Percentiles rank a stretch among this genome's conserved stretches.
phyloP scores from a whole-genome alignment of 352 stramenopile genomes.

The Phytopythium kandeliae region DNA sequence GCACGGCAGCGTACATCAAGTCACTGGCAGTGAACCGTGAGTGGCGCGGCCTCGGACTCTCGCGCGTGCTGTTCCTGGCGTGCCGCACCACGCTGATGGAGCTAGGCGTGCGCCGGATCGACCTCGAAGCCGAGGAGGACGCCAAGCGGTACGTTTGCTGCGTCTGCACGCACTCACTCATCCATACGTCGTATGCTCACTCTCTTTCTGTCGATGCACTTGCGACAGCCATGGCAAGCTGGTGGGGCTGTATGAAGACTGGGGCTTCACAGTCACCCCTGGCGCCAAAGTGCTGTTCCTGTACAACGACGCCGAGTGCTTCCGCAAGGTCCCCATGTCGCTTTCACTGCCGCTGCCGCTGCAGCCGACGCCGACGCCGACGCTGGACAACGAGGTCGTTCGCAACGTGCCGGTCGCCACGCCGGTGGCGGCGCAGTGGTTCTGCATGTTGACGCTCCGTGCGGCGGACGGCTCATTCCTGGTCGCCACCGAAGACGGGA shows the following conservation, averaged over 20 bases:
- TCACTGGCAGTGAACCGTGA: constrained; percentile 63
- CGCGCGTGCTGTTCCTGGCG: constrained; percentile 72
- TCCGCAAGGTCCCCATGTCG: constrained; percentile 81
- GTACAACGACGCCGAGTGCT: constrained; percentile 81
- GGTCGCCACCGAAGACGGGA: constrained; percentile 58
- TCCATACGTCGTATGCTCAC: too few species aligned
- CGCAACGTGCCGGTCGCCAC: constrained; percentile 42
- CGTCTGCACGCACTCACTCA: too few species aligned
- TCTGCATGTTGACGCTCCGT: constrained; percentile 72
- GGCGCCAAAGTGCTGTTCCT: constrained; percentile 73
- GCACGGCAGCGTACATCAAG: constrained; percentile 60
- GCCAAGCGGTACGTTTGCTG: constrained; percentile 34
- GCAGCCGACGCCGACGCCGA: background rate
- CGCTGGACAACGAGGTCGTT: background rate
- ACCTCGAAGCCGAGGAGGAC: constrained; percentile 67
- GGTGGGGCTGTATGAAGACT: constrained; percentile 64
- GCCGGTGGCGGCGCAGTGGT: constrained; percentile 45
- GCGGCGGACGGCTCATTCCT: constrained; percentile 62
- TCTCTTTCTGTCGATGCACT: too few species aligned
- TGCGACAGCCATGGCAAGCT: constrained; percentile 35
- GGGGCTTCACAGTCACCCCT: constrained; percentile 51
- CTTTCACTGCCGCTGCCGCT: constrained; percentile 31
- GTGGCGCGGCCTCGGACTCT: constrained; percentile 62
- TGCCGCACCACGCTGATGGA: constrained; percentile 60
- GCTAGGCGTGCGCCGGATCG: constrained; percentile 39